Conservation (phyloP, 2,329 filamentous ascomycete genomes). For the Aspergillus unguis region DNA sequence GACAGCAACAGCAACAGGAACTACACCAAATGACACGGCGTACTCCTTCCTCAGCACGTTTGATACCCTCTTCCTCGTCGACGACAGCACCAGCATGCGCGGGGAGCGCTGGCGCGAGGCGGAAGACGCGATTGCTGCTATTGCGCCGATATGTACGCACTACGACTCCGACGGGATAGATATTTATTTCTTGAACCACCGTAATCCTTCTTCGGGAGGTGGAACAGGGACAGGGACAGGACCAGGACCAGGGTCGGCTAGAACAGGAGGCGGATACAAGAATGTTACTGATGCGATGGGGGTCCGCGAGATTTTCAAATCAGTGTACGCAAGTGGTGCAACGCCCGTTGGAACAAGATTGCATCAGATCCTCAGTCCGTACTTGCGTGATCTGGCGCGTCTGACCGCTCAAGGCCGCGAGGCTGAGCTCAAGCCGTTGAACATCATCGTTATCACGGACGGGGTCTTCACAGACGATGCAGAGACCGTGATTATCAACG, state of each 20-base stretch:
- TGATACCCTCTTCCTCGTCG: conserved; percentile 86
- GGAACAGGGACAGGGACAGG: not conserved
- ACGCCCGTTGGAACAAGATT: conserved; percentile 76
- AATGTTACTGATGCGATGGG: conserved; percentile 58
- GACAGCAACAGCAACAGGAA: conserved; percentile 20
- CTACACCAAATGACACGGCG: conserved; percentile 54
- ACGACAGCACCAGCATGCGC: conserved; percentile 86
- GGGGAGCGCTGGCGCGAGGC: conserved; percentile 76
- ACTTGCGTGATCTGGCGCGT: conserved; percentile 57
- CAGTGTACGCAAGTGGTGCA: conserved; percentile 59
- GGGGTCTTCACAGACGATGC: conserved; percentile 77
- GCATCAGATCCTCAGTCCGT: conserved; percentile 68
- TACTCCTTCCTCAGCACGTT: conserved; percentile 76
- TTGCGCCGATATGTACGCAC: conserved; percentile 76
- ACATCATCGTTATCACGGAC: conserved; percentile 91
- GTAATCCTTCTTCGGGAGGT: conserved; percentile 14
- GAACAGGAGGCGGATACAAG: conserved; percentile 55
- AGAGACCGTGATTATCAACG: conserved; percentile 63
- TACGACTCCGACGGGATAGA: conserved; percentile 85
- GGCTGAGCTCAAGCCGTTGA: conserved; percentile 67
- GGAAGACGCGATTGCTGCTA: conserved; percentile 63
- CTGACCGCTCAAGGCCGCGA: conserved; percentile 36
- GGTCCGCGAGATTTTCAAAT: conserved; percentile 68
- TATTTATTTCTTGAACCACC: conserved; percentile 82
- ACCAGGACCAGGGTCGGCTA: not conserved